Evolutionary conservation across 73 alveolate species (phyloP).

Genomic region (Paramecium tetraurelia): DNA sequence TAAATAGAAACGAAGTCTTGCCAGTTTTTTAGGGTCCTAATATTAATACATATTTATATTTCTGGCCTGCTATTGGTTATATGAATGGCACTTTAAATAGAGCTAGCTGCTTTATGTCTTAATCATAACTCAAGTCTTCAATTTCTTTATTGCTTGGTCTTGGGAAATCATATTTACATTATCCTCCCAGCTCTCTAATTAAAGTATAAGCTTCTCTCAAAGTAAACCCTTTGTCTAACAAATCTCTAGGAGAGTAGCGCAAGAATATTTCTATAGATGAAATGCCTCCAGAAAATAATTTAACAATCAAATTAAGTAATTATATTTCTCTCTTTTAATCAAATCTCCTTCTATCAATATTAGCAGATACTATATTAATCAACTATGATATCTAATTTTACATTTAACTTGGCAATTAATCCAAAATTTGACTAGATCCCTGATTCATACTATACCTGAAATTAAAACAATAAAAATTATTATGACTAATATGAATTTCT

Average conservation of each 20-base stretch:
- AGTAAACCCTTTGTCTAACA: neutral
- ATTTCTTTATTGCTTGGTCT: neutral
- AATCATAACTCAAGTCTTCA: neutral
- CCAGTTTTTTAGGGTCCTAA: neutral
- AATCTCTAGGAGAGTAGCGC: neutral
- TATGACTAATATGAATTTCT: neutral
- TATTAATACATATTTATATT: neutral
- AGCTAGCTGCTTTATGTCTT: neutral
- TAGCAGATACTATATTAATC: neutral
- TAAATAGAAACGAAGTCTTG: neutral
- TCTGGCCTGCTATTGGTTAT: neutral
- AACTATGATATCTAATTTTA: neutral
- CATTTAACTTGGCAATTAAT: neutral
- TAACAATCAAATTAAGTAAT: neutral
- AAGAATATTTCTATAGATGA: neutral
- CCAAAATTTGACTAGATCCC: neutral
- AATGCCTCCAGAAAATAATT: neutral
- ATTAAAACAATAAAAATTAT: neutral
- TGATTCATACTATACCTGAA: neutral
- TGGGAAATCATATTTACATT: neutral
- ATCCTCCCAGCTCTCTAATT: neutral
- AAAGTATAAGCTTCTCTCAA: neutral
- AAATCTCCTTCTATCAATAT: neutral
- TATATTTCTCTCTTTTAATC: neutral
- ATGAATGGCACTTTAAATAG: neutral